Evolutionary conservation across 176 grass and related monocot genomes (phyloP).

Genomic region (Rhynchospora pubera): DNA sequence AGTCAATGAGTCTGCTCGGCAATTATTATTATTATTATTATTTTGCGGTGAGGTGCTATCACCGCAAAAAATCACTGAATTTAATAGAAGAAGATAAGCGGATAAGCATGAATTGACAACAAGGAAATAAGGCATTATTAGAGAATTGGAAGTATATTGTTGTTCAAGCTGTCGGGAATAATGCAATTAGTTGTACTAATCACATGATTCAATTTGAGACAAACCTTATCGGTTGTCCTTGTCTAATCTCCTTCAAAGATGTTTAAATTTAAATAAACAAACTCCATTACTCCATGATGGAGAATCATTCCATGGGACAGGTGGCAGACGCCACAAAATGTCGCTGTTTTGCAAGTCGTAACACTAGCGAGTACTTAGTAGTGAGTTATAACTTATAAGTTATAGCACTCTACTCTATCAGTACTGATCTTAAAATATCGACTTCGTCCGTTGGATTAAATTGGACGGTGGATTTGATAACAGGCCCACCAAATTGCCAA

Average conservation of each 20-base stretch:
- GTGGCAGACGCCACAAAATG: not conserved
- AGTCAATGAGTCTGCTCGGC: too few species aligned
- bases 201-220: not conserved
- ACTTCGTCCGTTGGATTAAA: too few species aligned
- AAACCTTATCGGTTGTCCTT: not conserved
- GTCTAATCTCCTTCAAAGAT: not conserved
- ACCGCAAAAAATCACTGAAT: too few species aligned
- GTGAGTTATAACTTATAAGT: too few species aligned
- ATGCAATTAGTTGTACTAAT: constrained; percentile 4
- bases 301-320: not conserved
- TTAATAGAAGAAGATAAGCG: not conserved
- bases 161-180: not conserved
- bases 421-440: too few species aligned
- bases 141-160: not conserved
- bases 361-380: too few species aligned
- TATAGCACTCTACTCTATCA: too few species aligned
- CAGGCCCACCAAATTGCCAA: too few species aligned
- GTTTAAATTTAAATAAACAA: not conserved
- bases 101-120: constrained; percentile 1
- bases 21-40: too few species aligned
- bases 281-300: not conserved
- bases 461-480: too few species aligned
- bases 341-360: not conserved
- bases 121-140: not conserved
- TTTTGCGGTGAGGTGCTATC: too few species aligned